Evolutionary conservation across 495 filamentous ascomycete species (phyloP).

Genomic region (Venustampulla echinocandica): DNA sequence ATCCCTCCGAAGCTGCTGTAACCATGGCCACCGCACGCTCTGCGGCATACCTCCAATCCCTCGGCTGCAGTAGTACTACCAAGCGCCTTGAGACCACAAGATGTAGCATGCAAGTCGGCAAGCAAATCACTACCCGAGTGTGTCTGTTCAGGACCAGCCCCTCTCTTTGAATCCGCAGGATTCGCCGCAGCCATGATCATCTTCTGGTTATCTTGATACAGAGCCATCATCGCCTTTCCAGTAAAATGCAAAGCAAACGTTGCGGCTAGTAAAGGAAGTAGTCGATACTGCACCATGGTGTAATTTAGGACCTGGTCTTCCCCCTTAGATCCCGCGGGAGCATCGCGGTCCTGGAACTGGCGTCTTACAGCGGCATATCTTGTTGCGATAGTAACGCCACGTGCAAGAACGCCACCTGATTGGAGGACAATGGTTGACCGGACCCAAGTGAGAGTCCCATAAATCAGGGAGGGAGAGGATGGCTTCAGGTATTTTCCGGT

Average conservation of each 20-base stretch:
- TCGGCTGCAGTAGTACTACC: constrained; percentile 58
- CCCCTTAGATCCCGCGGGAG: constrained; percentile 30
- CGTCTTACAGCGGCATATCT: constrained; percentile 59
- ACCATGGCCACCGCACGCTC: constrained; percentile 68
- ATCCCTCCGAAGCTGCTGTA: constrained; percentile 64
- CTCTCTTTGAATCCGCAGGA: constrained; percentile 35
- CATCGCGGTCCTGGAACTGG: constrained; percentile 65
- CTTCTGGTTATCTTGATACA: constrained; percentile 57
- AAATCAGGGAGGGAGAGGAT: constrained; percentile 54
- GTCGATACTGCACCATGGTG: constrained; percentile 64
- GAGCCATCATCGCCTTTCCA: constrained; percentile 55
- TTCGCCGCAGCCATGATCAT: constrained; percentile 39
- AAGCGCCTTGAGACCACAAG: constrained; percentile 63
- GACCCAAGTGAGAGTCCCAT: constrained; percentile 66
- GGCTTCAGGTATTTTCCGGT: constrained; percentile 56
- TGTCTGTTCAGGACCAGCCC: constrained; percentile 58
- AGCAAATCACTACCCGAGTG: constrained; percentile 55
- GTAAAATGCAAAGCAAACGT: constrained; percentile 71
- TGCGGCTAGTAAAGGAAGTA: constrained; percentile 61
- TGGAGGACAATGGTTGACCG: constrained; percentile 62
- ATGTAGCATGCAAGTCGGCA: constrained; percentile 65
- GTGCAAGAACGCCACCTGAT: constrained; percentile 57
- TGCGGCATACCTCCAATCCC: constrained; percentile 60
- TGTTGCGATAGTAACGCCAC: constrained; percentile 66
- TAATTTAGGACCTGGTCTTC: constrained; percentile 69